Base-by-base conservation (phyloP, 352 stramenopile species). In the Globisporangium nodosum region DNA sequence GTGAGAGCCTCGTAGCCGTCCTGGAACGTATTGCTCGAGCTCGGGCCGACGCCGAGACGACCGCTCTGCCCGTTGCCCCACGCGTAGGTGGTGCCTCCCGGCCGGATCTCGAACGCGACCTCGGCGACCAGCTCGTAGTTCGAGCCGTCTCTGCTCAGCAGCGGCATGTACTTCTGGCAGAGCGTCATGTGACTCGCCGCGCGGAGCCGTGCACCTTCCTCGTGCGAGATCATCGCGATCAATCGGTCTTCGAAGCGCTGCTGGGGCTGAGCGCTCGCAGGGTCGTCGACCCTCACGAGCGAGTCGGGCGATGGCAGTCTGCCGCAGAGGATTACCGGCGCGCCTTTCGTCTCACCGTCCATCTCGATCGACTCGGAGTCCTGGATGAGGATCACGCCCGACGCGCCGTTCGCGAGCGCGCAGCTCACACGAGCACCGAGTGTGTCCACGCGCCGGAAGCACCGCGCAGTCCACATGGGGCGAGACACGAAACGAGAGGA, bases 1-100 rank as follows among this genome's bases (percentile, higher is more conserved):
- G 81, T 91, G n/a, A 87, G 63, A 47, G 79, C 77, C 39, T 91
- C 81, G 49, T 89, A 89, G 1, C 81, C 81, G 35, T 91, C 77
- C 1, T 70, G 64, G 33, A 87, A 80, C n/a, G 69, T 52, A 11
- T 58, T 52, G 13, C 46, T 45, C 54, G 45, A 39, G 24, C 24
- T 49, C 52, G 4, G 58, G 21, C 78, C 78, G 11, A 89, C 39
- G 0, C 81, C 81, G 0, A 91, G 58, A 0, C 81, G 71, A 3
- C 81, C 81, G 24, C 84, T 82, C 21, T 87, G 64, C 20, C 67
- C 77, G 48, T 78, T 71, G 1, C 81, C 81, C 81, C 81, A 91
- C 21, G 79, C 75, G 51, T 88, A 89, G 0, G 75, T 77, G 5
- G 72, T 85, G 24, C 81, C 81, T 13, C 77, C 73, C 1, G 65